phyloP scores from a whole-genome alignment of 2,329 filamentous ascomycete genomes.

The Lecanicillium sp. region DNA sequence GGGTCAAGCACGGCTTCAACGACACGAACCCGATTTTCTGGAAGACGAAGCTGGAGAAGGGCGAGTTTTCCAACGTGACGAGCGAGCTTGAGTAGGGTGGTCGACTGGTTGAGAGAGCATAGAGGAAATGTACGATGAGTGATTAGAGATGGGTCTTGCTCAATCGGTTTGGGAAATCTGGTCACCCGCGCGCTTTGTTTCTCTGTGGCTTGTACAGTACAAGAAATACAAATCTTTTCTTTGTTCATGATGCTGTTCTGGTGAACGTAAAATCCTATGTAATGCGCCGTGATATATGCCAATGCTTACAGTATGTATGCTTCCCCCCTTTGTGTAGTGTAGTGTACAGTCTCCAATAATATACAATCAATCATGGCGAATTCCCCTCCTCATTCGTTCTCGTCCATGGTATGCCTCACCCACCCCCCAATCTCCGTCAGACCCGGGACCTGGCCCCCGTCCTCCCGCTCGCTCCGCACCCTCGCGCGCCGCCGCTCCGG shows the following conservation, averaged over 20 bases:
- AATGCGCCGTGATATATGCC: conserved; percentile 2
- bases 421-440: conserved; percentile 56
- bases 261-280: not conserved
- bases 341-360: not conserved
- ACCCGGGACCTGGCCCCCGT: conserved; percentile 49
- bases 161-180: not conserved
- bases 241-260: not conserved
- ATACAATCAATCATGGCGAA: no score
- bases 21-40: conserved; percentile 99
- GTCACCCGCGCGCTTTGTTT: not conserved
- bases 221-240: conserved; percentile 13
- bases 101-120: no score
- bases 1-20: conserved; percentile 97
- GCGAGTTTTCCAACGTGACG: conserved; percentile 95
- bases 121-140: conserved; percentile 1
- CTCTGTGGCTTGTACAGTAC: conserved; percentile 25
- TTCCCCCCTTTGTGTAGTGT: not conserved
- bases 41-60: conserved; percentile 97
- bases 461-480: conserved; percentile 16
- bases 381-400: no score
- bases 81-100: conserved; percentile 64
- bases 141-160: not conserved
- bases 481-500: conserved; percentile 21
- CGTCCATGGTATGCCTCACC: no score
- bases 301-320: conserved; percentile 11